A percentile compares a stretch with the other conserved stretches of the same genome.
Conservation (phyloP, 768 basidiomycete genomes). For the Rhizopogon sp. region DNA sequence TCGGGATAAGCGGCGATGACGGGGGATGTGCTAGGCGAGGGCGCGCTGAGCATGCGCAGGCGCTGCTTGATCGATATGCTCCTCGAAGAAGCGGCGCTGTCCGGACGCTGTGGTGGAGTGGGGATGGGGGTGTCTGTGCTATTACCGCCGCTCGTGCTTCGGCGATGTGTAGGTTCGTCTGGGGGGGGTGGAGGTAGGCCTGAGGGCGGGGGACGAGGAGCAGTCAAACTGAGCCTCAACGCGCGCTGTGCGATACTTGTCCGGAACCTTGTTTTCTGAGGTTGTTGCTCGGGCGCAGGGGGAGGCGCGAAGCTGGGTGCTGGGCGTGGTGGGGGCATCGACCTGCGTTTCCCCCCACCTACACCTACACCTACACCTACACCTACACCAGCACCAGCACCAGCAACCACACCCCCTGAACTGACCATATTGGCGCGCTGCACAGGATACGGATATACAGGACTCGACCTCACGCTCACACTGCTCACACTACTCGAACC, state of each 20-base stretch:
- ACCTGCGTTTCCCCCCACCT: slow-evolving; percentile 36
- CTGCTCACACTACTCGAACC: slow-evolving; percentile 39
- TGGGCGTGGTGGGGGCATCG: slow-evolving; percentile 72
- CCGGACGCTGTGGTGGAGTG: slow-evolving; percentile 37
- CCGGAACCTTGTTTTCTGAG: slow-evolving; percentile 34
- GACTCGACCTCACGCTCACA: slow-evolving; percentile 26
- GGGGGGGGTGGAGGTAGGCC: slow-evolving; percentile 61
- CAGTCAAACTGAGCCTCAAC: slow-evolving; percentile 51
- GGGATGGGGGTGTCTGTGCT: slow-evolving; percentile 34
- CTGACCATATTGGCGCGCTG: neutral
- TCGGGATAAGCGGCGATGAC: neutral
- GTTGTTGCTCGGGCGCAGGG: slow-evolving; percentile 46
- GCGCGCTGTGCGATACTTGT: slow-evolving; percentile 54
- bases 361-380: neutral
- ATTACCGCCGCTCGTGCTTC: slow-evolving; percentile 33
- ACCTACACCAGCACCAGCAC: too few species aligned
- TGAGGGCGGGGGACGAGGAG: slow-evolving; percentile 63
- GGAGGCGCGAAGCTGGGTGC: slow-evolving; percentile 68
- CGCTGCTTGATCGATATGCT: slow-evolving; percentile 54
- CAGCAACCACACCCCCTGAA: neutral
- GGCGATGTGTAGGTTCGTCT: slow-evolving; percentile 39
- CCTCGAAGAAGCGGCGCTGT: slow-evolving; percentile 14
- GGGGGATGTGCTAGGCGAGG: slow-evolving; percentile 28
- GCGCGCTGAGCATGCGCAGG: slow-evolving; percentile 63
- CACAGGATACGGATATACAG: slow-evolving; percentile 3